Evolutionary conservation across 1,284 basidiomycete species (phyloP).

Genomic region (Puccinia polysora): DNA sequence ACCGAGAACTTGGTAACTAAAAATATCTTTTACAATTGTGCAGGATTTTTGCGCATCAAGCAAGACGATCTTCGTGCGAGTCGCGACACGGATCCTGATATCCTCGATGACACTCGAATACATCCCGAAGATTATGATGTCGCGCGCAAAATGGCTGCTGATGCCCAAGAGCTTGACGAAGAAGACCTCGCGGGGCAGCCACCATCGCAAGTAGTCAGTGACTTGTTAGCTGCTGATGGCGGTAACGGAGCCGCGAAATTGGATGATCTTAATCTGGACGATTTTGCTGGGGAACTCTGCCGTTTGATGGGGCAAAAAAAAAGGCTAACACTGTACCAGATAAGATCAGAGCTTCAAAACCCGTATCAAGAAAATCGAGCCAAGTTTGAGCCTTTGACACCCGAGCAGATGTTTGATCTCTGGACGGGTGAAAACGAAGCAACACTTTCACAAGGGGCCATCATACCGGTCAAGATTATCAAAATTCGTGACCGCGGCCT

Average conservation of each 20-base stretch:
- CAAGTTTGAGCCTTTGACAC: constrained; percentile 64
- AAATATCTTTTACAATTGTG: constrained; percentile 82
- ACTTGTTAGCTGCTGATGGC: constrained; percentile 72
- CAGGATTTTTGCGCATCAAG: constrained; percentile 81
- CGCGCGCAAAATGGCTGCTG: constrained; percentile 96
- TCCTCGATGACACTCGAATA: constrained; percentile 89
- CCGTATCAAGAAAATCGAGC: constrained; percentile 77
- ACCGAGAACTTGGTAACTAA: constrained; percentile 67
- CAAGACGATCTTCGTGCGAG: constrained; percentile 67
- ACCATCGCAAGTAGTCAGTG: constrained; percentile 71
- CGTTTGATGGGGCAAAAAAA: constrained; percentile 62
- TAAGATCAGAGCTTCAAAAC: constrained; percentile 77
- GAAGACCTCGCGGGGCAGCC: constrained; percentile 74
- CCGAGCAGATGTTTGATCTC: constrained; percentile 87
- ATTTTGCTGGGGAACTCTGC: constrained; percentile 83
- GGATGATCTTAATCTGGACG: constrained; percentile 86
- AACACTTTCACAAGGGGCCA: constrained; percentile 72
- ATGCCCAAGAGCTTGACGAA: constrained; percentile 89
- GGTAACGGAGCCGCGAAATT: constrained; percentile 72
- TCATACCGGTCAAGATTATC: constrained; percentile 74
- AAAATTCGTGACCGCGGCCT: constrained; percentile 60
- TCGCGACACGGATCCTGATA: constrained; percentile 67
- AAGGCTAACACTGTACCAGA: constrained; percentile 78
- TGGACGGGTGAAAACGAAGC: constrained; percentile 83
- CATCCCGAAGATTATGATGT: constrained; percentile 98